Base-by-base conservation (phyloP, 208 protist species). In the Trypanosoma boissoni region DNA sequence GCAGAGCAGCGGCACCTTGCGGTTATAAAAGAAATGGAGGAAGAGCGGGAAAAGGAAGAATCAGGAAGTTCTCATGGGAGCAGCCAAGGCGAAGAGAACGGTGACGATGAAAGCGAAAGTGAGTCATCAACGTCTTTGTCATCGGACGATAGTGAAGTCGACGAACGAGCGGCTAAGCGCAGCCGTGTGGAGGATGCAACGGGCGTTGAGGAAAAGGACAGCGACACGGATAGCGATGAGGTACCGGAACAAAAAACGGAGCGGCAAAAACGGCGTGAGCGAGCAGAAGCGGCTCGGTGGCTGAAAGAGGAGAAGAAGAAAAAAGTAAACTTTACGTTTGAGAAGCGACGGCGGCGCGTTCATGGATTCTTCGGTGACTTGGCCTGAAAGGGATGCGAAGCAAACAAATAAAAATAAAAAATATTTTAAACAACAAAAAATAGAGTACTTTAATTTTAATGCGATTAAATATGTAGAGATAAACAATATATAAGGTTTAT, bases 311-410 rank as follows among this genome's bases (percentile, higher is more conserved):
- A 92, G 36, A 89, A 91, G 54, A 58, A 67, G 39, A 91, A 92
- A 61, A 95, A 92, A 58, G 66, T 95, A 26, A 92, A 91, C 43
- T 95, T 95, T 31, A 75, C 71, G 4, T 95, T 74, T 62, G 88
- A 95, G 48, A 92, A 92, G 76, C 79, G 85, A 24, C 72, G 81
- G 14, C 76, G 85, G 12, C 84, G 88, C 43, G 85, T 95, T 0
- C 72, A 80, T 52, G 88, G 88, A 32, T 95, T 95, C 57, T 95
- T 91, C 63, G 75, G 85, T 29, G 88, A 95, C 48, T 49, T 74
- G 44, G 31, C 1, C 74, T 90, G 68, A 36, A 54, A 14, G 10
- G 10, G n/a, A 26, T 58, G 18, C 39, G 42, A 50, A 58, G 26
- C 49, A 32, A 9, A 21, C 27, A 41, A 8, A 24, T 39, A 46